Evolutionary conservation across 2,329 filamentous ascomycete genomes (phyloP).

Genomic region (Fusarium subglutinans): DNA sequence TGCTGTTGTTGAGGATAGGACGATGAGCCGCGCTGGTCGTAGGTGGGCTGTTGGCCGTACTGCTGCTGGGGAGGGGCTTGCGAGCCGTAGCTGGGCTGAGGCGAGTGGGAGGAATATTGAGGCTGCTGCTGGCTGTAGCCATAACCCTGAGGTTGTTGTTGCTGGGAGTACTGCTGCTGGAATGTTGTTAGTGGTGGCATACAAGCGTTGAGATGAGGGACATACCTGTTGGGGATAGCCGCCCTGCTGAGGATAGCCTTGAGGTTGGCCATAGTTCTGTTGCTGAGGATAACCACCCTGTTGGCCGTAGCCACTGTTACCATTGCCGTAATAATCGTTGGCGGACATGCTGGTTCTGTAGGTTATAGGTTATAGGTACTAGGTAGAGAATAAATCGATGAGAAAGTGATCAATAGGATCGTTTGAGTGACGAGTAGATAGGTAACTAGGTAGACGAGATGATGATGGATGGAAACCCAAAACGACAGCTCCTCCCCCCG

Average conservation of each 20-base stretch:
- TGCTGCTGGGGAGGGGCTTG: slow-evolving; percentile 40
- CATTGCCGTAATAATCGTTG: slow-evolving; percentile 51
- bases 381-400: background rate
- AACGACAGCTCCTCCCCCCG: slow-evolving; percentile 21
- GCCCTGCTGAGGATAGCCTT: slow-evolving; percentile 28
- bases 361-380: background rate
- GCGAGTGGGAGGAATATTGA: slow-evolving; percentile 35
- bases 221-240: slow-evolving; percentile 43
- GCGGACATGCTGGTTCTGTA: slow-evolving; percentile 46
- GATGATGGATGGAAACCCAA: background rate
- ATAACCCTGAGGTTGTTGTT: slow-evolving; percentile 31
- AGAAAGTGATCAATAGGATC: background rate
- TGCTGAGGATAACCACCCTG: slow-evolving; percentile 39
- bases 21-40: slow-evolving; percentile 33
- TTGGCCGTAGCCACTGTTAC: slow-evolving; percentile 39
- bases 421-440: background rate
- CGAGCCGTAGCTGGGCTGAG: slow-evolving; percentile 39
- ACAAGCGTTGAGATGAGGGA: background rate
- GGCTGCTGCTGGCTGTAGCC: slow-evolving; percentile 37
- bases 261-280: slow-evolving; percentile 36
- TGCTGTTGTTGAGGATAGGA: slow-evolving; percentile 39
- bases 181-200: background rate
- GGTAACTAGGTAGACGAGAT: background rate
- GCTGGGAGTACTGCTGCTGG: slow-evolving; percentile 39
- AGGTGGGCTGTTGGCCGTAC: slow-evolving; percentile 31